Base-by-base conservation (phyloP, 805 yeast species). In the Candida ipomoeae region DNA sequence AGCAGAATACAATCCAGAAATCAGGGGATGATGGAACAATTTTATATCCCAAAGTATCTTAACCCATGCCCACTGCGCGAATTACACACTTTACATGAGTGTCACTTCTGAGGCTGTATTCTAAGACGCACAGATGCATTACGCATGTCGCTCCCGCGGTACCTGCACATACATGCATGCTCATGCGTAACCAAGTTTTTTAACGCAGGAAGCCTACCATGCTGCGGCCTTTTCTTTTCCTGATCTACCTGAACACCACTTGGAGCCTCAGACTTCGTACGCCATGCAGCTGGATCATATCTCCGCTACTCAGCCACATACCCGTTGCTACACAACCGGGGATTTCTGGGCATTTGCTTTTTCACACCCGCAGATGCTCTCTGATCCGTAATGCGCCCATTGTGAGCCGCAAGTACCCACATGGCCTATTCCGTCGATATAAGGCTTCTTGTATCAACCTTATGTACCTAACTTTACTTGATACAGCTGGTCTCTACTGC, bases 71-170 rank as follows among this genome's bases (percentile, higher is more conserved):
- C 13, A 7, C 36, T 31, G 37, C 45, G 45, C 45, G 45, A 32
- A 20, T 42, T 42, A 37, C 18, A n/a, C 31, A 2, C 15, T 20
- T 6, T 42, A 42, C 45, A 18, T 33, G 38, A 42, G 20, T 41
- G 44, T 41, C 40, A 41, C 45, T 42, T 42, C 15, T 21, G 18
- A 33, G 44, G 38, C 45, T 41, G 44, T 26, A 18, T 41, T 41
- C 44, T 18, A 42, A 20, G 45, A 42, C 45, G 45, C 45, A 42
- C 45, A 20, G 45, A 32, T 42, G 45, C 45, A 34, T 42, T 33
- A 20, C 32, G 45, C 45, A 42, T 33, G 38, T 42, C 45, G 45
- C 17, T 42, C 31, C 7, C n/a, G n/a, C 15, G 17, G 38, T 32
- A 32, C 10, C 38, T 42, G 32, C 45, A 42, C 45, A 33, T 14